These are phyloP conservation scores for Fagus sylvatica DNA, from an alignment of 306 rosid genomes.

Conservation along the genomic window DNA sequence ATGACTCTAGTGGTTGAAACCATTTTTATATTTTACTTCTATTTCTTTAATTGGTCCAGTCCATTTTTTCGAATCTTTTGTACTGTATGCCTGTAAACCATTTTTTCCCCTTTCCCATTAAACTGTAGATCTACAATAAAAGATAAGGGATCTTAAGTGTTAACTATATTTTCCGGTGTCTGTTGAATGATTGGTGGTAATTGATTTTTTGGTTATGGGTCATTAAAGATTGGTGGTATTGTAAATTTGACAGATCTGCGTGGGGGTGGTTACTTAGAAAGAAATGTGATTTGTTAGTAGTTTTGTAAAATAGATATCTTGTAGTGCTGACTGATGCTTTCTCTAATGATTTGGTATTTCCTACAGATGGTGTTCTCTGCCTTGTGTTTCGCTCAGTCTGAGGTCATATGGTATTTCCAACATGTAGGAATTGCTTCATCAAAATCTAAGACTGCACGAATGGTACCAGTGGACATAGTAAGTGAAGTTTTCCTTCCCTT, in stretches of 20 bases:
- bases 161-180: not conserved
- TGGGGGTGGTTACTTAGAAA: not conserved
- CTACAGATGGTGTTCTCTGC: conserved; percentile 98
- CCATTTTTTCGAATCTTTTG: not conserved
- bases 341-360: conserved; percentile 35
- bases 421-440: conserved; percentile 91
- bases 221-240: too few relatives aligned
- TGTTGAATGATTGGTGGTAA: too few relatives aligned
- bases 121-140: not conserved
- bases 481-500: conserved; percentile 36
- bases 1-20: not conserved
- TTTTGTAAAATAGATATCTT: not conserved
- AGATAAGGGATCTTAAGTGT: not conserved
- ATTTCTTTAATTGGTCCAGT: not conserved
- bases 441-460: conserved; percentile 73
- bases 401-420: conserved; percentile 93
- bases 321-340: conserved; percentile 3
- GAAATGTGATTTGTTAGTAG: not conserved
- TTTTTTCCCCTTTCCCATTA: not conserved
- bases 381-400: conserved; percentile 95
- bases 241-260: too few relatives aligned
- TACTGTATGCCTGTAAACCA: not conserved
- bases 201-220: too few relatives aligned
- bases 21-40: not conserved
- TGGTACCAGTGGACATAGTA: conserved; percentile 81